Base-by-base conservation (phyloP, 768 basidiomycete species). In the Trametes cinnabarina region DNA sequence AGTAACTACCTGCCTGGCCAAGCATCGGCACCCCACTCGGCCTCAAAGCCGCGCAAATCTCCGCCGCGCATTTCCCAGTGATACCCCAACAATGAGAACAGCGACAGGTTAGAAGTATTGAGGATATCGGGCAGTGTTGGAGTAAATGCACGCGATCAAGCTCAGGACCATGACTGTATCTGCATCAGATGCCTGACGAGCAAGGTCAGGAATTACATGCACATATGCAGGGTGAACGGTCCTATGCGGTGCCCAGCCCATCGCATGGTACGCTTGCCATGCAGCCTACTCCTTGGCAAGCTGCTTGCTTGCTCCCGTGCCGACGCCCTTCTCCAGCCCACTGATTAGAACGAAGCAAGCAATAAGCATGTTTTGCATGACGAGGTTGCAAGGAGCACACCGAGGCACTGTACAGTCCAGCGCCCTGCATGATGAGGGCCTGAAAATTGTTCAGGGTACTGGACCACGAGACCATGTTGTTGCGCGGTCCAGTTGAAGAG, bases 251-350 rank as follows among this genome's bases (percentile, higher is more conserved):
- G 83, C 82, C 88, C 88, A 90, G 32, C 89, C 88, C 87, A 91
- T 85, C 9, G 81, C 79, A 65, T 83, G 81, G 71, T 82, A 89
- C 9, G 89, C 89, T 63, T 83, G 75, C 55, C 81, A 78, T 17
- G 89, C 88, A 0, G 89, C 89, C 54, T 86, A 85, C 66, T 91
- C 89, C 70, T 90, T 91, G 6, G 89, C 89, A 2, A 82, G 71
- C 66, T 91, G 88, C 70, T 91, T 91, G 69, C 77, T 87, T 51
- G 77, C 74, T 25, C 87, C 87, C n/a, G 68, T 70, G 2, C 89
- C 90, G 47, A 75, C 71, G 12, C 89, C 89, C 65, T 84, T 88
- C 65, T 75, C 74, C 57, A 88, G 82, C 1, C 86, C 87, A 63
- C 89, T 86, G 49, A 88, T 89, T 89, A 55, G 8, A 23, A 42